Evolutionary conservation across 2,329 filamentous ascomycete species (phyloP).

Genomic region (Aspergillus aculeatinus): DNA sequence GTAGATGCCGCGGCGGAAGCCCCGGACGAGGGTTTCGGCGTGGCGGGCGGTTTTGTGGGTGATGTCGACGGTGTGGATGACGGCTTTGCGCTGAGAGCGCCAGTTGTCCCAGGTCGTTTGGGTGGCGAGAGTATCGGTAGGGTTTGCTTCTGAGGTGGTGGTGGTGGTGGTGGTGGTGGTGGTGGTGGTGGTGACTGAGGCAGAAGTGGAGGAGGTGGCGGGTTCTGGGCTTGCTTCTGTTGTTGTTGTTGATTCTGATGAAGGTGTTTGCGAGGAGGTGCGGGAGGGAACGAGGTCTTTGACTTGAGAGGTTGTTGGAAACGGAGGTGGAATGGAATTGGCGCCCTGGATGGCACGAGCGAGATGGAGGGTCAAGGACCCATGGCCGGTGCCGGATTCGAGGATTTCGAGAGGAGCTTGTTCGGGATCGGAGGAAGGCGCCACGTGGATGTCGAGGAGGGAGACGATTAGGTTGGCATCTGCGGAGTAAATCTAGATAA

Average conservation of each 20-base stretch:
- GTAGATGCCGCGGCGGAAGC: constrained; percentile 71
- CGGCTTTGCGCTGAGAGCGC: constrained; percentile 57
- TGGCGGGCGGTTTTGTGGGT: constrained; percentile 61
- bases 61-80: constrained; percentile 74
- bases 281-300: constrained; percentile 34
- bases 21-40: constrained; percentile 63
- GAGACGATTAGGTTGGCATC: constrained; percentile 75
- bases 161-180: constrained; percentile 6
- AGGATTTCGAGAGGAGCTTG: constrained; percentile 67
- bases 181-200: constrained; percentile 6
- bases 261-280: constrained; percentile 14
- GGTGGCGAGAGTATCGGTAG: constrained; percentile 12
- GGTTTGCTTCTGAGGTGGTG: neutral
- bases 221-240: too few species aligned
- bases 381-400: constrained; percentile 83
- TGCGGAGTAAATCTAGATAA: constrained; percentile 65
- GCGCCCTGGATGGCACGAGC: constrained; percentile 73
- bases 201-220: constrained; percentile 31
- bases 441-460: constrained; percentile 70
- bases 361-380: constrained; percentile 72
- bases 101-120: constrained; percentile 48
- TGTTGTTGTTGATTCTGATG: too few species aligned
- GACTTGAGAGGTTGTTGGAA: constrained; percentile 39
- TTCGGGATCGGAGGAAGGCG: constrained; percentile 34
- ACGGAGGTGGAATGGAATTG: constrained; percentile 56